A percentile compares a stretch with the other conserved stretches of the same genome.
These are phyloP conservation scores for Fusarium temperatum DNA, from an alignment of 2,329 filamentous ascomycete species.

Conservation along the genomic window DNA sequence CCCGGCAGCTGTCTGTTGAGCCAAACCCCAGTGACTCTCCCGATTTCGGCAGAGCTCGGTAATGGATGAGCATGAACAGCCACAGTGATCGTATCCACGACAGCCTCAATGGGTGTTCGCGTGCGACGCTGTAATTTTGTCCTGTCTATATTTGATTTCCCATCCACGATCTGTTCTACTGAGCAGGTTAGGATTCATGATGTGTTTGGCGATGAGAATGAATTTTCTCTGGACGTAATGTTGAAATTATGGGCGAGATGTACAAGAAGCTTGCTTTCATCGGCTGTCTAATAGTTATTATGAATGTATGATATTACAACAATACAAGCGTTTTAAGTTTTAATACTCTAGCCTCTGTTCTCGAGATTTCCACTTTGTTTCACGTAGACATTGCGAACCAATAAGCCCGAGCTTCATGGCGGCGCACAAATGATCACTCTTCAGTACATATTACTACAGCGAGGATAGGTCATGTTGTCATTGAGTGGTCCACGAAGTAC, in stretches of 20 bases:
- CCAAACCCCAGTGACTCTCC: background rate
- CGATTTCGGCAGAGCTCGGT: background rate
- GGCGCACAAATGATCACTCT: background rate
- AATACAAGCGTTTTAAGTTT: background rate
- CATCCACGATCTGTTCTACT: background rate
- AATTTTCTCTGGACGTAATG: conserved; percentile 2
- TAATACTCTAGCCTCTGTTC: background rate
- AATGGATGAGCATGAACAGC: background rate
- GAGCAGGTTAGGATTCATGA: conserved; percentile 13
- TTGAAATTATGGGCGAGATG: background rate
- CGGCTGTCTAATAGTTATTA: conserved; percentile 22
- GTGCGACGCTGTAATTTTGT: conserved; percentile 4
- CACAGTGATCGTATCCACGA: background rate
- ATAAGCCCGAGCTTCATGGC: background rate
- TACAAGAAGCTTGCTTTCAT: background rate
- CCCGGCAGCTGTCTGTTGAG: background rate
- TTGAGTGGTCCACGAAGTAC: background rate
- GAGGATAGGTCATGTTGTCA: background rate
- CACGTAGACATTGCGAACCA: background rate
- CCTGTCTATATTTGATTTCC: conserved; percentile 8
- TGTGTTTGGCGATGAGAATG: background rate
- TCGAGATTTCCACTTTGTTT: background rate
- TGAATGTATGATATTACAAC: conserved; percentile 25
- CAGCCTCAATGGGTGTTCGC: background rate
- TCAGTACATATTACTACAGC: background rate